These are phyloP conservation scores for Lichina pygmaea DNA, from an alignment of 495 filamentous ascomycete genomes.

Conservation along the genomic window DNA sequence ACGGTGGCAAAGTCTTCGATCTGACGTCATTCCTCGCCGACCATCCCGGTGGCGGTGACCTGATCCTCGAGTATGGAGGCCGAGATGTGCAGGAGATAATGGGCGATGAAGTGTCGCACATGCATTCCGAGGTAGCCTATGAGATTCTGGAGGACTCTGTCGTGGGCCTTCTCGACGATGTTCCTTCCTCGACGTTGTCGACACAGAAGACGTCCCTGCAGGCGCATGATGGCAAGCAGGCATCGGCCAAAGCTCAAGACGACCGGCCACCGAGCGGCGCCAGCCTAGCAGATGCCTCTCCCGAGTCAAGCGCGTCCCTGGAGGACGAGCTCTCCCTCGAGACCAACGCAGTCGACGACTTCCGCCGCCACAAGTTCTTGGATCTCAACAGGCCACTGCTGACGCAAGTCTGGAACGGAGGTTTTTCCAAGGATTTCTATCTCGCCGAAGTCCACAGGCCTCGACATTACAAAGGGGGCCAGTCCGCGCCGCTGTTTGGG, in stretches of 20 bases:
- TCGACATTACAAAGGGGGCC: slow-evolving; percentile 77
- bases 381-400: slow-evolving; percentile 72
- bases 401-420: slow-evolving; percentile 66
- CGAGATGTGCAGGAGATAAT: slow-evolving; percentile 68
- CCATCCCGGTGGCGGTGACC: slow-evolving; percentile 74
- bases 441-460: slow-evolving; percentile 88
- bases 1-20: slow-evolving; percentile 82
- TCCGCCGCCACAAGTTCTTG: slow-evolving; percentile 70
- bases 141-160: slow-evolving; percentile 67
- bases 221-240: slow-evolving; percentile 17
- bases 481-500: slow-evolving; percentile 82
- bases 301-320: slow-evolving; percentile 38
- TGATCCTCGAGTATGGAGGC: slow-evolving; percentile 74
- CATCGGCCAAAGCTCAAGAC: slow-evolving; percentile 1
- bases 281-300: slow-evolving; percentile 40
- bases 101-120: slow-evolving; percentile 58
- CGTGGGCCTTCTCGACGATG: slow-evolving; percentile 42
- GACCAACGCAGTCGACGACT: slow-evolving; percentile 51
- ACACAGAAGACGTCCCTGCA: slow-evolving; percentile 5
- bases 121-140: slow-evolving; percentile 72
- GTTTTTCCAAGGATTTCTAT: slow-evolving; percentile 83
- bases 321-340: slow-evolving; percentile 76
- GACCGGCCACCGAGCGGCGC: neutral
- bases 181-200: no score
- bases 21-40: slow-evolving; percentile 66